Base-by-base conservation (phyloP, 139 green algal species). In the Tetratostichococcus sp. region DNA sequence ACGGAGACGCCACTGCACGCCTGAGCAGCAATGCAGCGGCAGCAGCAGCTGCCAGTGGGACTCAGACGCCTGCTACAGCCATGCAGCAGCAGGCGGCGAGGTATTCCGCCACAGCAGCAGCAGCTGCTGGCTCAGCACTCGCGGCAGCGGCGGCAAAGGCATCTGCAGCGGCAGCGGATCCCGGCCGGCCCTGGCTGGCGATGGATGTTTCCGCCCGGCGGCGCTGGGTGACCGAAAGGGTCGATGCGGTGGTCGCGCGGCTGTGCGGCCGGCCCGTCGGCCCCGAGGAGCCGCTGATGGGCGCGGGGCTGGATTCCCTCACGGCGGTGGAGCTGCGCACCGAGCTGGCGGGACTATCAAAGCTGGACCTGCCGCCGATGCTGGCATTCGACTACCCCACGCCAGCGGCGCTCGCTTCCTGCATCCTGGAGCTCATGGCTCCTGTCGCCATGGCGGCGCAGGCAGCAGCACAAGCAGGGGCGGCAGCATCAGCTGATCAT, bases 271-370 rank as follows among this genome's bases (percentile, higher is more conserved):
- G 35, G 16, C 2, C 75, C 81, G 35, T 79, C 1, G 30, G 11
- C 34, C 16, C 77, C 35, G 42, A 23, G 17, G 67, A 76, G n/a
- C 74, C 86, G 23, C 71, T 81, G 31, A 80, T 85, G 85, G 85
- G 75, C 3, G 81, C 84, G 17, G 91, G 91, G 19, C 65, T 94
- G 35, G 89, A 94, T 80, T 90, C 83, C 11, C 75, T 94, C 65
- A 85, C 84, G 1, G 82, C 86, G 0, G 86, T 91, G 67, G 89
- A 94, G 87, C 82, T 93, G 75, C 78, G 85, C 19, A 87, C 88
- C 75, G 82, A 70, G 2, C 77, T 93, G 43, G 81, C 50, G 17
- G 50, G 17, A 4, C 2, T 17, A 5, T n/a, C 50, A 2, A 26
- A 25, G 32, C 67, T 68, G 62, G 11, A 58, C 57, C 62, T 68